Percentiles rank a stretch among this genome's conserved stretches.
phyloP scores from a whole-genome alignment of 768 basidiomycete genomes.

The Boletus speciosus region DNA sequence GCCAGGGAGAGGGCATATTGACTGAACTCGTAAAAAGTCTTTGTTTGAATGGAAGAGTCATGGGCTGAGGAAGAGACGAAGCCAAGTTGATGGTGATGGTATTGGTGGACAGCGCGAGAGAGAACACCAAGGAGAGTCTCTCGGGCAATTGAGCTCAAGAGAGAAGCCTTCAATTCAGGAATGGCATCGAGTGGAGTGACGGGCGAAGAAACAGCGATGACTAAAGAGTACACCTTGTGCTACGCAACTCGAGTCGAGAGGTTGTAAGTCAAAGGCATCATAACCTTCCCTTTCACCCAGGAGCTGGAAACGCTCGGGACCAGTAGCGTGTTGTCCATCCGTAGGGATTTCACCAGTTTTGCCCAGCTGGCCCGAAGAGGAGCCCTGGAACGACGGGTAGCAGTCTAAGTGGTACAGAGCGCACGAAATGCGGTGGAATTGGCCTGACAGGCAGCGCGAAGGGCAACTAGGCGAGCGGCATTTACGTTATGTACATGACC shows the following conservation, averaged over 20 bases:
- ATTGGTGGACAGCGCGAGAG: no score
- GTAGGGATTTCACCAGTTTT: slow-evolving; percentile 75
- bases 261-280: slow-evolving; percentile 84
- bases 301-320: slow-evolving; percentile 93
- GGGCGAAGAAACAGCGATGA: slow-evolving; percentile 25
- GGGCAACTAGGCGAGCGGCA: slow-evolving; percentile 24
- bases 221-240: slow-evolving; percentile 81
- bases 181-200: no score
- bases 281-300: slow-evolving; percentile 85
- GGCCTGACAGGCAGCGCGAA: slow-evolving; percentile 17
- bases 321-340: slow-evolving; percentile 88
- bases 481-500: no score
- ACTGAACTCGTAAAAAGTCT: no score
- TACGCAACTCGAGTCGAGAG: slow-evolving; percentile 78
- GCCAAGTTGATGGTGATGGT: no score
- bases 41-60: no score
- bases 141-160: no score
- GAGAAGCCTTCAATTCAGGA: no score
- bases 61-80: no score
- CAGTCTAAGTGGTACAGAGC: slow-evolving; percentile 48
- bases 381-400: slow-evolving; percentile 53
- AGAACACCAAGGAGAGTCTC: no score
- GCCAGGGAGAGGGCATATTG: no score
- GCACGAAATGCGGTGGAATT: slow-evolving; percentile 43
- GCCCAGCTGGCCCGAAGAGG: slow-evolving; percentile 65